Evolutionary conservation across 2,329 filamentous ascomycete genomes (phyloP), one percentile per base, ranked within the genome.

Genomic region (Hymenoscyphus fraxineus): DNA sequence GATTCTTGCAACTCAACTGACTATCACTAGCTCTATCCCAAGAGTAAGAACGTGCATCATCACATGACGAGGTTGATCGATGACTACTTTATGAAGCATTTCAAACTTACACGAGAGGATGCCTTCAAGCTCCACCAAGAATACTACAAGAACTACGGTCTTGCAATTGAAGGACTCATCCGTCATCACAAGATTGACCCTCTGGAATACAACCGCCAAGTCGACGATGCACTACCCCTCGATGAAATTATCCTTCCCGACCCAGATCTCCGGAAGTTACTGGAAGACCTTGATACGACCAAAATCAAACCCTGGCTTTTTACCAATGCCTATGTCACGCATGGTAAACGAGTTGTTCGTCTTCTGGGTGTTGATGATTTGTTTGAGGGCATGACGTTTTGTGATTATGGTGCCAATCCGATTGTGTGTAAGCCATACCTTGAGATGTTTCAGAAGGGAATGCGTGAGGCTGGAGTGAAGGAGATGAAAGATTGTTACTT

Each of bases 111-210:
- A 1, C 81, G 83, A 70, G 83, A 92, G 62, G 94, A 98, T 65
- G 95, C 95, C n/a, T 86, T 86, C 66, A 85, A 88, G 72, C 85
- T 99, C 32, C 95, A 98, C 78, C 83, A 87, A 76, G 91, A 93
- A 72, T 99, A 99, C 81, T 99, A 98, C 80, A 89, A 88, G 73
- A 93, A 91, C 76, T 99, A 99, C 76, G 95, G 96, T 38, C 86
- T 99, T n/a, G 95, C 95, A 38, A 96, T 99, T 68, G 93, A 98
- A 79, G 95, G 95, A 1, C 84, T 99, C 1, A 92, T 97, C 44
- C 88, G 92, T 10, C 91, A 97, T 78, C 95, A 99, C 80, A 88
- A 96, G 77, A 96, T 99, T 72, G 92, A 98, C 73, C 91, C 95
- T 1, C 82, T 99, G 5, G 93, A 96, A 63, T 99, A 98, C 81